Evolutionary conservation across 805 yeast species (phyloP), one percentile per base, ranked within the genome.

Genomic region (Clavispora asparagi): DNA sequence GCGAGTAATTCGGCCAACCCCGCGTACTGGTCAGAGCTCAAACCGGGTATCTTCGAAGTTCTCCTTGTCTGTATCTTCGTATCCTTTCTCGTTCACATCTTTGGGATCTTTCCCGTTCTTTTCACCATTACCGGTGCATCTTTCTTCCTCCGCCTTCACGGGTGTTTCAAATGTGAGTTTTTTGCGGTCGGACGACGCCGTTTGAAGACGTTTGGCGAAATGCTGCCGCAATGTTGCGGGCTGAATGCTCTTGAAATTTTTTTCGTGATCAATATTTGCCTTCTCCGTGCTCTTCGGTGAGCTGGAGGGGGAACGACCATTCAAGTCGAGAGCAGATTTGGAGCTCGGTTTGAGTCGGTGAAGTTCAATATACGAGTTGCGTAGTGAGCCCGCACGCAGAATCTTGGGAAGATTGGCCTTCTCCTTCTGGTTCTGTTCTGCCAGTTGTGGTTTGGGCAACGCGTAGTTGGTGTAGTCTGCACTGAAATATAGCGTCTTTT

Each of bases 301-400:
- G 8, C 29, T 60, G 45, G 29, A 56, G 47, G 27, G 37, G 7
- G 37, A 16, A 4, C 13, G 23, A 5, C 8, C 16, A 4, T 7
- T 14, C 13, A 17, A 3, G 6, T 33, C 37, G 7, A 33, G 17
- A 14, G 6, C 6, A 11, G 23, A 14, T 14, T 26, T 41, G 10
- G 43, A 6, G 13, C n/a, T 5, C 16, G 68, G 72, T 47, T 70
- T 71, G 33, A 70, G 53, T 29, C 72, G 46, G 48, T 67, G 70
- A 46, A 71, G 59, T 0, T 74, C 75, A 45, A 70, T 61, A 41
- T 56, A 65, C 1, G 75, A 70, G 51, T 58, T 68, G n/a, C 59
- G 54, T n/a, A 61, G 46, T 6, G 70, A 61, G 40, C 54, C 61
- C 12, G 56, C 48, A 2, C 52, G 54, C 9, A 71, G 63, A 11